These are phyloP conservation scores for Pseudovirgaria hyperparasitica DNA, from an alignment of 2,329 filamentous ascomycete species.

Conservation along the genomic window DNA sequence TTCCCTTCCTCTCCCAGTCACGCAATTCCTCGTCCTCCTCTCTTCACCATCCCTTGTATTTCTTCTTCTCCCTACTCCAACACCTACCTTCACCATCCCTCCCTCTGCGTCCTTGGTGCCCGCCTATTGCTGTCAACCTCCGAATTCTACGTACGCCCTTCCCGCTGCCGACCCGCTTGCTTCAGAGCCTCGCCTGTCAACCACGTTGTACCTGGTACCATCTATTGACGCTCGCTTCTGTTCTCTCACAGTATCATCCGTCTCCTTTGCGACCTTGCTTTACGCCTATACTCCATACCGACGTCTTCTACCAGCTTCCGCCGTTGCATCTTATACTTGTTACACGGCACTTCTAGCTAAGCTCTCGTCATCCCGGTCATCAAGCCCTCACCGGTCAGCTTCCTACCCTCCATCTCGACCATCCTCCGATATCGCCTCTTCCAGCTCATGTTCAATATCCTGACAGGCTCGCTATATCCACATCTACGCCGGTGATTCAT, in stretches of 20 bases:
- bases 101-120: slow-evolving; percentile 1
- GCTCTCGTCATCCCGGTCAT: not conserved
- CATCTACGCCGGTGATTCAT: slow-evolving; percentile 24
- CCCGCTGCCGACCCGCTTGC: not conserved
- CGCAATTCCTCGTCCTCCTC: slow-evolving; percentile 1
- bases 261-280: slow-evolving; percentile 6
- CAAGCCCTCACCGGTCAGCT: slow-evolving; percentile 1
- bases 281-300: not conserved
- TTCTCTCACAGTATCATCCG: slow-evolving; percentile 3
- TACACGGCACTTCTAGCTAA: not conserved
- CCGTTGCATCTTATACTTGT: not conserved
- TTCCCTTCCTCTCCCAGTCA: not conserved
- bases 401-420: not conserved
- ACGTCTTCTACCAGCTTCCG: not conserved
- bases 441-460: slow-evolving; percentile 23
- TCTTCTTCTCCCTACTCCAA: not conserved
- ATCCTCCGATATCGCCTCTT: not conserved
- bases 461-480: slow-evolving; percentile 24
- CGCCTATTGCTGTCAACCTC: not conserved
- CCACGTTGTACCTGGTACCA: not conserved
- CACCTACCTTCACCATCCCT: slow-evolving; percentile 2
- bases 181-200: not conserved
- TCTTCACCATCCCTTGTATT: not conserved
- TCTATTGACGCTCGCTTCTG: not conserved
- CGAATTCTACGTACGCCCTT: not conserved